Conservation (phyloP, 2,329 filamentous ascomycete species). For the Fusarium buharicum region DNA sequence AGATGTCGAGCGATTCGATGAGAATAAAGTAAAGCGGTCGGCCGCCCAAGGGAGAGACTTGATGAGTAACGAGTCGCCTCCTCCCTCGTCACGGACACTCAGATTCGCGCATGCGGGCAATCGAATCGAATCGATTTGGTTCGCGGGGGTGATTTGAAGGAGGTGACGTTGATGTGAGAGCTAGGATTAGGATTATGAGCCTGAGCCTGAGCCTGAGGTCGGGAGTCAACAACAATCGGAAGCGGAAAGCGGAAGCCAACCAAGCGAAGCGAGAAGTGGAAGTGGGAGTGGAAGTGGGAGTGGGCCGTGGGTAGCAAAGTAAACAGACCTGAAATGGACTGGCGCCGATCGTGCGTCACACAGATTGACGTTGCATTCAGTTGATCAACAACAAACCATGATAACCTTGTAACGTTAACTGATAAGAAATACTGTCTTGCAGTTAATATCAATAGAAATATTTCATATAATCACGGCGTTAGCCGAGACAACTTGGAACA, state of each 20-base stretch:
- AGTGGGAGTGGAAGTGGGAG: constrained; percentile 1
- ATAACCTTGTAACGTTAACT: not conserved
- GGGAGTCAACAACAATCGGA: not conserved
- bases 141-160: constrained; percentile 1
- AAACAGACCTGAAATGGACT: constrained; percentile 29
- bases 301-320: constrained; percentile 39
- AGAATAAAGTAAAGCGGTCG: constrained; percentile 4
- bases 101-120: constrained; percentile 34
- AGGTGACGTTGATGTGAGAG: not conserved
- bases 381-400: constrained; percentile 31
- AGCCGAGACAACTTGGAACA: not conserved
- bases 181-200: not conserved
- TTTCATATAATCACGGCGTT: not conserved
- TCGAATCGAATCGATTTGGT: constrained; percentile 10
- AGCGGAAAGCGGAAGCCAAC: not conserved
- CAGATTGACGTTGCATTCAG: constrained; percentile 26
- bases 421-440: not conserved
- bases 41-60: constrained; percentile 18
- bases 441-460: no score
- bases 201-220: no score
- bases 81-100: constrained; percentile 38
- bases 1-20: constrained; percentile 33
- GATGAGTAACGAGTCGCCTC: constrained; percentile 35
- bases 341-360: constrained; percentile 35
- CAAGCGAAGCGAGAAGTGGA: not conserved